phyloP scores from a whole-genome alignment of 148 eudicot genomes.

The Vaccinium vitisidaea region DNA sequence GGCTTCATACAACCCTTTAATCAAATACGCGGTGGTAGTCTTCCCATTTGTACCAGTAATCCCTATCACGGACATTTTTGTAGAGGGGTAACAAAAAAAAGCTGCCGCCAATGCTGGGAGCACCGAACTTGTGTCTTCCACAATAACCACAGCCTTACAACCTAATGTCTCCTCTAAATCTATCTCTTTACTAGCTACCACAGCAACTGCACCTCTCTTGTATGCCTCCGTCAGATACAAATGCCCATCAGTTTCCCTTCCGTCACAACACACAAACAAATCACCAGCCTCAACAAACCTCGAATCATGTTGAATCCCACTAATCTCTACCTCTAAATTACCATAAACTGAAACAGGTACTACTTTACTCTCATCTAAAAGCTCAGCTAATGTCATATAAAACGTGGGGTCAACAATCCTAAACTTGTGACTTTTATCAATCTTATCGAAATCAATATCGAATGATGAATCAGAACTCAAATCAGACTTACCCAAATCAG shows the following conservation, averaged over 20 bases:
- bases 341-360: slow-evolving; percentile 89
- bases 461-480: slow-evolving; percentile 32
- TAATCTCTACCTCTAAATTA: slow-evolving; percentile 76
- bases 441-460: slow-evolving; percentile 67
- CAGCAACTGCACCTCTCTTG: slow-evolving; percentile 96
- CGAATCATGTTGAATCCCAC: slow-evolving; percentile 91
- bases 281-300: slow-evolving; percentile 79
- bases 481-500: slow-evolving; percentile 29
- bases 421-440: slow-evolving; percentile 39
- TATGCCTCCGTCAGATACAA: slow-evolving; percentile 78
- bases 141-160: slow-evolving; percentile 90
- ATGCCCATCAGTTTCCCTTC: slow-evolving; percentile 73
- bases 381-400: slow-evolving; percentile 86
- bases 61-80: slow-evolving; percentile 77
- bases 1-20: slow-evolving; percentile 89
- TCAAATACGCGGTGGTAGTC: slow-evolving; percentile 64
- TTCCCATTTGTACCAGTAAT: slow-evolving; percentile 86
- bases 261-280: slow-evolving; percentile 94
- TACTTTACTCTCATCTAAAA: slow-evolving; percentile 88
- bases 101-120: slow-evolving; percentile 77
- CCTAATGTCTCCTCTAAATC: slow-evolving; percentile 87
- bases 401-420: slow-evolving; percentile 84
- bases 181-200: slow-evolving; percentile 92
- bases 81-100: slow-evolving; percentile 78
- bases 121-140: slow-evolving; percentile 76